These are phyloP conservation scores for Ogataea paradorogensis DNA, from an alignment of 805 yeast genomes.

Conservation along the genomic window DNA sequence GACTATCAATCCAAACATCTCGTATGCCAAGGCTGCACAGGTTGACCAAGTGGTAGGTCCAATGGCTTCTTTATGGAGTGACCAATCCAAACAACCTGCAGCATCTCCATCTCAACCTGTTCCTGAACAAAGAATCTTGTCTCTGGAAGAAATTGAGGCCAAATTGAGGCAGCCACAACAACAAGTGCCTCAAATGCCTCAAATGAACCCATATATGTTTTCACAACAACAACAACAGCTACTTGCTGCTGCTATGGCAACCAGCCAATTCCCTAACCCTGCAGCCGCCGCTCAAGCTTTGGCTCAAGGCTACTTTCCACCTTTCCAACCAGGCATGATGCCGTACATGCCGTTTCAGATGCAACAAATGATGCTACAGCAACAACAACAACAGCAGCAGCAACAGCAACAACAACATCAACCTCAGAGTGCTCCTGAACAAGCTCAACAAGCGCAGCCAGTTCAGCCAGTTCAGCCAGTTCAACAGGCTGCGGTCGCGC, in stretches of 20 bases:
- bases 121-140: conserved; percentile 47
- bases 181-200: conserved; percentile 11
- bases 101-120: conserved; percentile 21
- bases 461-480: conserved; percentile 10
- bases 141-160: conserved; percentile 84
- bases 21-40: conserved; percentile 44
- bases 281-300: conserved; percentile 33
- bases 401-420: conserved; percentile 21
- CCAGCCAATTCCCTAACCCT: conserved; percentile 33
- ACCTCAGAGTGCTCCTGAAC: conserved; percentile 20
- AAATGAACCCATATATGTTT: conserved; percentile 27
- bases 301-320: conserved; percentile 30
- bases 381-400: conserved; percentile 16
- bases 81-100: conserved; percentile 26
- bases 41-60: conserved; percentile 54
- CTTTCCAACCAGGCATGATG: conserved; percentile 25
- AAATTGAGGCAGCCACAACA: conserved; percentile 52
- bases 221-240: conserved; percentile 34
- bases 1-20: conserved; percentile 23
- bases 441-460: conserved; percentile 15
- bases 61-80: conserved; percentile 69
- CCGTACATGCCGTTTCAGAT: conserved; percentile 22
- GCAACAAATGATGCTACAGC: conserved; percentile 12
- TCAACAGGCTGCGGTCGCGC: conserved; percentile 12
- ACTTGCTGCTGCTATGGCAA: conserved; percentile 31